phyloP scores from a whole-genome alignment of 192 early-diverging fungal genomes.

The Gaertneriomyces sp. region DNA sequence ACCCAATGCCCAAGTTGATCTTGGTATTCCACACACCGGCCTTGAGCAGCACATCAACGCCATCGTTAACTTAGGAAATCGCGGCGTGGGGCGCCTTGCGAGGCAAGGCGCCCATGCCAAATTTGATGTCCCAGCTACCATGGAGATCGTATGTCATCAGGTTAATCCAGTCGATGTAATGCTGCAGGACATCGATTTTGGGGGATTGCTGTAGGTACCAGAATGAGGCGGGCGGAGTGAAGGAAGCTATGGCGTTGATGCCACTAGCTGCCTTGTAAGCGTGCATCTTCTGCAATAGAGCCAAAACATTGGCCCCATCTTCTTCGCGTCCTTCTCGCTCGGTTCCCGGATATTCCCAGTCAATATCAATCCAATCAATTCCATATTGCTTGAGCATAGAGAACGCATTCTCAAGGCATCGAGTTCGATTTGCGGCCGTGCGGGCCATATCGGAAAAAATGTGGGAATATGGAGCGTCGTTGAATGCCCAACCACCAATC shows the following conservation, averaged over 20 bases:
- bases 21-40: constrained; percentile 12
- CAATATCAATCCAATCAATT: constrained; percentile 16
- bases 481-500: constrained; percentile 23
- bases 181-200: too few species aligned
- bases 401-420: background rate
- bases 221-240: too few species aligned
- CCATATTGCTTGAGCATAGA: background rate
- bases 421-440: background rate
- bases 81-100: too few species aligned
- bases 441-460: constrained; percentile 14
- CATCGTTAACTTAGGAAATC: background rate
- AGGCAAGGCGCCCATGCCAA: too few species aligned
- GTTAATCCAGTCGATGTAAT: constrained; percentile 15
- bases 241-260: too few species aligned
- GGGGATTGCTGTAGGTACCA: too few species aligned
- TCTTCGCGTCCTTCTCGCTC: too few species aligned
- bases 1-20: constrained; percentile 16
- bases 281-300: too few species aligned
- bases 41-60: constrained; percentile 6
- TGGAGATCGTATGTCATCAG: constrained; percentile 7
- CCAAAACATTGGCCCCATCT: constrained; percentile 3
- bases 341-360: too few species aligned
- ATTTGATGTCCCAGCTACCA: too few species aligned
- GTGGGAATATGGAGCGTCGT: constrained; percentile 20
- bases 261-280: too few species aligned